phyloP scores from a whole-genome alignment of 306 rosid genomes.

The Sicyos baderoa region DNA sequence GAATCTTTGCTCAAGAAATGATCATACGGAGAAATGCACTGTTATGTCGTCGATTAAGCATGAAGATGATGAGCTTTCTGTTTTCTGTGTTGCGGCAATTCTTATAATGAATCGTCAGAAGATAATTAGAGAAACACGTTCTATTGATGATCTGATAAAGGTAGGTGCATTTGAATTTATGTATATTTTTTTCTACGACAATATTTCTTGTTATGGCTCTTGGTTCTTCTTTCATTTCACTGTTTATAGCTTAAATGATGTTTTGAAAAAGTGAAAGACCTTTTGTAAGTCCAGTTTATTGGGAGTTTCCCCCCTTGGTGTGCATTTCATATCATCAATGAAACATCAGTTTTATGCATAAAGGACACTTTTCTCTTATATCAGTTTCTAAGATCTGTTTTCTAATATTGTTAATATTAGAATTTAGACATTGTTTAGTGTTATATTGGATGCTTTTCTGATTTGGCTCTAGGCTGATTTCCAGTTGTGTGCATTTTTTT shows the following conservation, averaged over 20 bases:
- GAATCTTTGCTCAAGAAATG: constrained; percentile 59
- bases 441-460: background rate
- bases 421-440: too few relatives aligned
- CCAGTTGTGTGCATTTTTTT: too few relatives aligned
- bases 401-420: too few relatives aligned
- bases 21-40: constrained; percentile 34
- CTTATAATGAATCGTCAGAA: constrained; percentile 68
- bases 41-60: constrained; percentile 49
- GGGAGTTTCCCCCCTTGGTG: background rate
- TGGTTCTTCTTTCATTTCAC: background rate
- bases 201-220: constrained; percentile 2
- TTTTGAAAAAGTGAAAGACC: background rate
- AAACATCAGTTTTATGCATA: background rate
- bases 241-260: background rate
- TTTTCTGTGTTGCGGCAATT: constrained; percentile 81
- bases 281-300: background rate
- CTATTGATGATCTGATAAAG: constrained; percentile 92
- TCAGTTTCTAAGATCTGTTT: too few relatives aligned
- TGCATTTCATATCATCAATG: background rate
- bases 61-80: constrained; percentile 61
- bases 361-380: background rate
- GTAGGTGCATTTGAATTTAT: constrained; percentile 35
- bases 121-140: constrained; percentile 65
- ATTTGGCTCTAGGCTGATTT: background rate
- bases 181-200: background rate